These are phyloP conservation scores for Ceratocystis huliohia DNA, from an alignment of 2,329 filamentous ascomycete genomes.

Conservation along the genomic window DNA sequence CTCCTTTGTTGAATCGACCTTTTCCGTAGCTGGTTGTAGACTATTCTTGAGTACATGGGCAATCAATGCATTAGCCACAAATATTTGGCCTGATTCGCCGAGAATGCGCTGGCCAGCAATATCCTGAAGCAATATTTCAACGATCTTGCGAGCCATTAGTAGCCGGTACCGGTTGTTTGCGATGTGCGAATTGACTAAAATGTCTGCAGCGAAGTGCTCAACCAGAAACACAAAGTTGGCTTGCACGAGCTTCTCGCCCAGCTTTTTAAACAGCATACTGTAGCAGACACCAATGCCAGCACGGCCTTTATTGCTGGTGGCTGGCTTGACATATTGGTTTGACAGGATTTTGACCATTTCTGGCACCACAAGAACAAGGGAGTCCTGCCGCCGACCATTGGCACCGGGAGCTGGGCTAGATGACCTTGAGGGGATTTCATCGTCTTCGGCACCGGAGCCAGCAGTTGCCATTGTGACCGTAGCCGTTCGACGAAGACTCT, in stretches of 20 bases:
- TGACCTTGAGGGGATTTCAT: conserved; percentile 53
- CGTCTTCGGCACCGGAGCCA: conserved; percentile 52
- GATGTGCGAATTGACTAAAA: conserved; percentile 65
- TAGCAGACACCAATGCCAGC: conserved; percentile 82
- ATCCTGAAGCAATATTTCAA: conserved; percentile 72
- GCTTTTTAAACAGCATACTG: conserved; percentile 59
- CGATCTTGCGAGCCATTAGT: conserved; percentile 70
- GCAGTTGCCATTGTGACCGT: conserved; percentile 29
- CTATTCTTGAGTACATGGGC: conserved; percentile 91
- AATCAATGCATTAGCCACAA: conserved; percentile 67
- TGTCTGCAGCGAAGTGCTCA: conserved; percentile 64
- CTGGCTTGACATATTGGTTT: conserved; percentile 62
- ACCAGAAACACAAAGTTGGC: conserved; percentile 69
- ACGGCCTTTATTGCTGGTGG: conserved; percentile 67
- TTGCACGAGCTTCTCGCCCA: conserved; percentile 76
- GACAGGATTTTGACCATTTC: conserved; percentile 73
- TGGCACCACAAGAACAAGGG: conserved; percentile 58
- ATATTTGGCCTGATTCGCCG: conserved; percentile 77
- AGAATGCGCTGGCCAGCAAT: conserved; percentile 70
- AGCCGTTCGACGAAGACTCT: conserved; percentile 42
- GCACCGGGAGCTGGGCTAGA: conserved; percentile 56
- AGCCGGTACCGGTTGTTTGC: conserved; percentile 77
- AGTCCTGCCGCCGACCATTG: conserved; percentile 50
- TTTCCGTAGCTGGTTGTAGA: conserved; percentile 75
- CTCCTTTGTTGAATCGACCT: conserved; percentile 78